Evolutionary conservation across 768 basidiomycete species (phyloP).

Genomic region (Fistulinella prunicolor): DNA sequence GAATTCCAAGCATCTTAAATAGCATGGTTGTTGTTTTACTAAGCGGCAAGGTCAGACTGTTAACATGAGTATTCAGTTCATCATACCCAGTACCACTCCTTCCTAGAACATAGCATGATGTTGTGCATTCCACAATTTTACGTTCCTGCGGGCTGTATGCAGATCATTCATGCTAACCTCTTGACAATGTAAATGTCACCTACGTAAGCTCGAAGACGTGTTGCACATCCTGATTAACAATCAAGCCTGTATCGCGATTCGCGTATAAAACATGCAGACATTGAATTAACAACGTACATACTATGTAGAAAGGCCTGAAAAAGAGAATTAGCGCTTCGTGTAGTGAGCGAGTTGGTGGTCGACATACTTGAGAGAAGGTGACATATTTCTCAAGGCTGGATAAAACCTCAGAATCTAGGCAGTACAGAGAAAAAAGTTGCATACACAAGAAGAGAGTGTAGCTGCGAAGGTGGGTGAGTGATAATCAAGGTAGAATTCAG

Average conservation of each 20-base stretch:
- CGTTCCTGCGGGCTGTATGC: slow-evolving; percentile 43
- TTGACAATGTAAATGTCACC: neutral
- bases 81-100: slow-evolving; percentile 70
- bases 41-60: neutral
- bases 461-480: slow-evolving; percentile 30
- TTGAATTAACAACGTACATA: slow-evolving; percentile 1
- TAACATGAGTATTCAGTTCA: neutral
- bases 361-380: slow-evolving; percentile 28
- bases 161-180: slow-evolving; percentile 13
- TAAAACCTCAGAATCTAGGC: slow-evolving; percentile 39
- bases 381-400: slow-evolving; percentile 33
- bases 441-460: slow-evolving; percentile 60
- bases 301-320: slow-evolving; percentile 23
- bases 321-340: slow-evolving; percentile 29
- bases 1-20: slow-evolving; percentile 70
- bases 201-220: slow-evolving; percentile 29
- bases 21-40: slow-evolving; percentile 79
- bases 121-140: slow-evolving; percentile 54
- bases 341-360: slow-evolving; percentile 25
- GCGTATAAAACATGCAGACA: neutral
- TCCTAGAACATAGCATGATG: slow-evolving; percentile 65
- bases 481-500: neutral
- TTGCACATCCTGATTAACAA: slow-evolving; percentile 23
- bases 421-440: slow-evolving; percentile 14
- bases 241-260: slow-evolving; percentile 20